Evolutionary conservation across 2,329 filamentous ascomycete species (phyloP).

Genomic region (Fusarium sp.): DNA sequence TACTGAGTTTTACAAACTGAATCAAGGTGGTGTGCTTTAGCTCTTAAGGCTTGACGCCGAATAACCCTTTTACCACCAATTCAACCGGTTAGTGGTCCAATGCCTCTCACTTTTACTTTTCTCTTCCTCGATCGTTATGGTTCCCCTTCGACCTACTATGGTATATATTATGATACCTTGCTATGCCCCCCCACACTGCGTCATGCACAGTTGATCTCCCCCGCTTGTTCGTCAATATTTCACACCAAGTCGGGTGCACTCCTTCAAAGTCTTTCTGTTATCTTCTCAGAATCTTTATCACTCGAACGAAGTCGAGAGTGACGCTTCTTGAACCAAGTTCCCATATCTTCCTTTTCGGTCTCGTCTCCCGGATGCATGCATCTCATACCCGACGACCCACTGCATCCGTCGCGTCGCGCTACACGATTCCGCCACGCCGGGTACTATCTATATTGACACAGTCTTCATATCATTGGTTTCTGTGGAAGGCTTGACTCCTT

Average conservation of each 20-base stretch:
- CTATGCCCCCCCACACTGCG: slow-evolving; percentile 32
- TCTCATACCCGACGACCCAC: slow-evolving; percentile 40
- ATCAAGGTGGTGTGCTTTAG: slow-evolving; percentile 4
- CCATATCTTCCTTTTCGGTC: neutral
- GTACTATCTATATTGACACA: slow-evolving; percentile 29
- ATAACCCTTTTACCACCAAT: slow-evolving; percentile 14
- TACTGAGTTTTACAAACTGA: slow-evolving; percentile 5
- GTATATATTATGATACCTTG: slow-evolving; percentile 24
- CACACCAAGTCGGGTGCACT: slow-evolving; percentile 17
- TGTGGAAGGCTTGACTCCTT: slow-evolving; percentile 1
- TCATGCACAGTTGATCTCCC: slow-evolving; percentile 23
- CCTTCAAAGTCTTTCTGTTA: neutral
- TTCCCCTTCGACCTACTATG: neutral
- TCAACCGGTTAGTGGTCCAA: slow-evolving; percentile 34
- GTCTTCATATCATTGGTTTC: slow-evolving; percentile 11
- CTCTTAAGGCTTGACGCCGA: slow-evolving; percentile 26
- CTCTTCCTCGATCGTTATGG: neutral
- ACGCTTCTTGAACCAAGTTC: slow-evolving; percentile 18
- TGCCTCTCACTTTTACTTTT: neutral
- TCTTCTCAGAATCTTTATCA: slow-evolving; percentile 3
- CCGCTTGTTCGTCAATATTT: neutral
- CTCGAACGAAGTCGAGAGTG: slow-evolving; percentile 10
- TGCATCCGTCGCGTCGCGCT: slow-evolving; percentile 41
- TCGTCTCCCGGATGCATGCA: slow-evolving; percentile 40
- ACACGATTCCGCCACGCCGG: slow-evolving; percentile 41